Percentiles rank a stretch among this genome's conserved stretches.
These are phyloP conservation scores for Geopyxis carbonaria DNA, from an alignment of 495 filamentous ascomycete species.

Conservation along the genomic window DNA sequence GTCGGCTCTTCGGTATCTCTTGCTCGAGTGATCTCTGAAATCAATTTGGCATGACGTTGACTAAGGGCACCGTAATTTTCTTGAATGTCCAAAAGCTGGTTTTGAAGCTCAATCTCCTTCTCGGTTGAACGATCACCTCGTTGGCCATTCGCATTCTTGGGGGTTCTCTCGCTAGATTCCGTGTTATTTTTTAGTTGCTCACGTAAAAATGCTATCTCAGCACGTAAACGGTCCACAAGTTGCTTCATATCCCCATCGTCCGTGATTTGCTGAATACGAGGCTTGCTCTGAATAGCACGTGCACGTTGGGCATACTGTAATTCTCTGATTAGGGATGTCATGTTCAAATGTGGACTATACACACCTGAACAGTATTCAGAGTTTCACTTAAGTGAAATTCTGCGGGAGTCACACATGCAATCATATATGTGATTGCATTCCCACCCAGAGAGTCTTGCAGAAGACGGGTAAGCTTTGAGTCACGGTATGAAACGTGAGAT, in stretches of 20 bases:
- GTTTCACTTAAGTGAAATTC: conserved; percentile 98
- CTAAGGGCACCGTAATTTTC: conserved; percentile 88
- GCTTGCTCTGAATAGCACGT: conserved; percentile 92
- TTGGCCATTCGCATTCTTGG: conserved; percentile 13
- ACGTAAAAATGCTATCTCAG: conserved; percentile 82
- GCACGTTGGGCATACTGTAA: conserved; percentile 81
- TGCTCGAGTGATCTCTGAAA: conserved; percentile 81
- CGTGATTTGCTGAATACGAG: conserved; percentile 73
- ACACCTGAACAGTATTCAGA: conserved; percentile 65
- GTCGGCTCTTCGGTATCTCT: conserved; percentile 46
- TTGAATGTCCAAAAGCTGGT: conserved; percentile 79
- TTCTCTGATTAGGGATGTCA: neutral
- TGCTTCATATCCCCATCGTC: conserved; percentile 94
- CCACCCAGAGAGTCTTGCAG: conserved; percentile 97
- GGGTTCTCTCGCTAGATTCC: conserved; percentile 49
- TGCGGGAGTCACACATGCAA: conserved; percentile 91
- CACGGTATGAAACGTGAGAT: conserved; percentile 91
- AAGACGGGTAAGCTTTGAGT: conserved; percentile 87
- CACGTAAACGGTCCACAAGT: conserved; percentile 80
- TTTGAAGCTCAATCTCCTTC: conserved; percentile 77
- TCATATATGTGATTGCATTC: conserved; percentile 98
- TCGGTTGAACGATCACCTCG: conserved; percentile 60
- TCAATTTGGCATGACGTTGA: conserved; percentile 81
- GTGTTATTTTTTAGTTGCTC: conserved; percentile 66
- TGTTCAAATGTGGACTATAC: neutral